Percentiles rank a stretch among this genome's conserved stretches.
These are phyloP conservation scores for Acanthamoeba castellanii DNA, from an alignment of 208 protist species.

Conservation along the genomic window DNA sequence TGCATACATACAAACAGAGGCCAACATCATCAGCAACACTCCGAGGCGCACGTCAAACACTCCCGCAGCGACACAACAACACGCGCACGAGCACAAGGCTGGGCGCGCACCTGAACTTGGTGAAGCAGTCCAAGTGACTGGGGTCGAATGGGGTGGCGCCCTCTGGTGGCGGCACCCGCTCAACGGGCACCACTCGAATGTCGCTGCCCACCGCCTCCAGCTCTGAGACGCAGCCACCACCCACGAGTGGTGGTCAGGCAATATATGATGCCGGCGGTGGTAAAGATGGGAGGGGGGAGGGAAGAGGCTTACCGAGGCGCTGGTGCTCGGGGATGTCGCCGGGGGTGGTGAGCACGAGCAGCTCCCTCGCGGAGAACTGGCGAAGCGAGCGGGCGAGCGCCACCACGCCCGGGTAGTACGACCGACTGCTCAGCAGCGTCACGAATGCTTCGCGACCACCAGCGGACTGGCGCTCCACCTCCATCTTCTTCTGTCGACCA, in stretches of 20 bases:
- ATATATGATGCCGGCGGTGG: not conserved
- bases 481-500: too few relatives aligned
- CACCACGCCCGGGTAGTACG: slow-evolving; percentile 30
- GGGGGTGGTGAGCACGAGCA: slow-evolving; percentile 13
- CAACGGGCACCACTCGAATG: not conserved
- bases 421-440: slow-evolving; percentile 21
- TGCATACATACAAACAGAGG: not conserved
- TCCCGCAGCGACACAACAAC: not conserved
- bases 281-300: not conserved
- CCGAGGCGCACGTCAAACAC: not conserved
- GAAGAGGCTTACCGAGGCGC: not conserved
- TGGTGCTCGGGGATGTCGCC: not conserved
- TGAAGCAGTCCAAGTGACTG: slow-evolving; percentile 34
- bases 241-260: not conserved
- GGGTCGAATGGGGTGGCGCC: slow-evolving; percentile 32
- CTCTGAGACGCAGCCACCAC: not conserved
- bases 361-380: not conserved
- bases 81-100: not conserved
- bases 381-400: slow-evolving; percentile 24
- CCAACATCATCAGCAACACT: not conserved
- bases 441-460: not conserved
- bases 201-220: not conserved
- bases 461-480: too few relatives aligned
- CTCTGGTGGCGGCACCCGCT: slow-evolving; percentile 4
- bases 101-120: slow-evolving; percentile 17